Conservation (phyloP, 192 early-diverging fungal genomes). For the Irineochytrium annulatum region DNA sequence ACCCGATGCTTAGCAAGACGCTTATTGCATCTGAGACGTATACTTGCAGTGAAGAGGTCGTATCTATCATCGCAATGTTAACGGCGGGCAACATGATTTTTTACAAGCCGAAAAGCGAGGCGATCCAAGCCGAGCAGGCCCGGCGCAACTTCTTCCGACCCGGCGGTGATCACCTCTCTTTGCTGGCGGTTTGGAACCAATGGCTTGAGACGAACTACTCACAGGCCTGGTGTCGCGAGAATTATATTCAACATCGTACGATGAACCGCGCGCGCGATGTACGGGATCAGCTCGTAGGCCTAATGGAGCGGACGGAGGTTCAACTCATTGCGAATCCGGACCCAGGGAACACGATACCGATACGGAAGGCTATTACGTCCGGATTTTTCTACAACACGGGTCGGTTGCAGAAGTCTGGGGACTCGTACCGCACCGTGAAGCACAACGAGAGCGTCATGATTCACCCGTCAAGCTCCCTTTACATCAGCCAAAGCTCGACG, state of each 20-base stretch:
- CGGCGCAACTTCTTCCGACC: slow-evolving; percentile 82
- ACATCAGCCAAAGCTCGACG: slow-evolving; percentile 18
- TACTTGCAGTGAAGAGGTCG: slow-evolving; percentile 90
- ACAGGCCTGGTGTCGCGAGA: slow-evolving; percentile 95
- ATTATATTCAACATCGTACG: slow-evolving; percentile 90
- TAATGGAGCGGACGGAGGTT: slow-evolving; percentile 90
- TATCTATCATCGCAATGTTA: slow-evolving; percentile 92
- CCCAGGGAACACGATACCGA: slow-evolving; percentile 76
- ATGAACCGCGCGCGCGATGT: slow-evolving; percentile 88
- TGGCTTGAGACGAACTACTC: slow-evolving; percentile 79
- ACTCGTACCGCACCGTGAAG: slow-evolving; percentile 88
- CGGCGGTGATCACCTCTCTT: slow-evolving; percentile 90
- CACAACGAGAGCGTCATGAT: slow-evolving; percentile 85
- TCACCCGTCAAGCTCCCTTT: slow-evolving; percentile 82
- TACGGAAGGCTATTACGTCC: slow-evolving; percentile 87
- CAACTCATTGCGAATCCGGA: slow-evolving; percentile 76
- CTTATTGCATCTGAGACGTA: slow-evolving; percentile 90
- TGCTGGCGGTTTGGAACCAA: slow-evolving; percentile 89
- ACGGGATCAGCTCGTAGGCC: slow-evolving; percentile 85
- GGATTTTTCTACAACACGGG: slow-evolving; percentile 97
- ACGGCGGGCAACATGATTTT: slow-evolving; percentile 63
- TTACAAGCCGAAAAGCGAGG: slow-evolving; percentile 79
- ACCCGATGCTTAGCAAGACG: slow-evolving; percentile 92
- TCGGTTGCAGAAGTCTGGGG: slow-evolving; percentile 76
- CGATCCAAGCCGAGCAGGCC: slow-evolving; percentile 88